phyloP scores from a whole-genome alignment of 768 basidiomycete species.

The Leccinum uliginosum region DNA sequence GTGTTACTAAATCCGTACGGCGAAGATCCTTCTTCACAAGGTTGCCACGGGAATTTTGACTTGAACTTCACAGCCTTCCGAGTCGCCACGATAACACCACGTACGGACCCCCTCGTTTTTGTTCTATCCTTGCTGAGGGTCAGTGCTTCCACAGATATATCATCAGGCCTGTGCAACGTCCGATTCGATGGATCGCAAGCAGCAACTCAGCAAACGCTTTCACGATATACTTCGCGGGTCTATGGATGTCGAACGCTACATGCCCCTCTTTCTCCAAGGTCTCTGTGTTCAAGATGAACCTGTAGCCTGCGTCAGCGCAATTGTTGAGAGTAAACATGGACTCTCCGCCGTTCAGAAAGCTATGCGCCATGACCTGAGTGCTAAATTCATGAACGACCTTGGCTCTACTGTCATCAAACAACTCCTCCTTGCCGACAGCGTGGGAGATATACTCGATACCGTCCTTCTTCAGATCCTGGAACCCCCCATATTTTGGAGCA shows the following conservation, averaged over 20 bases:
- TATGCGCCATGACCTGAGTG: slow-evolving; percentile 37
- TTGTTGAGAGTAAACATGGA: slow-evolving; percentile 36
- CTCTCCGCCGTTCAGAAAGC: slow-evolving; percentile 36
- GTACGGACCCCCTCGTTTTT: no score
- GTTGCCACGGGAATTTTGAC: no score
- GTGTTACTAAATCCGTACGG: no score
- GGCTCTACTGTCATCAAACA: slow-evolving; percentile 36
- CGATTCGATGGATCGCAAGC: slow-evolving; percentile 18
- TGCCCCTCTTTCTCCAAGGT: slow-evolving; percentile 42
- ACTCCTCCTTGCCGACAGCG: slow-evolving; percentile 35
- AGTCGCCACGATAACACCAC: no score
- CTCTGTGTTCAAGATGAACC: slow-evolving; percentile 39
- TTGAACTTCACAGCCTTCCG: no score
- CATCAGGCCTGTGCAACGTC: no score
- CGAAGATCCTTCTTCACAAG: no score
- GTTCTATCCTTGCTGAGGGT: no score
- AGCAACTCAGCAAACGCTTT: slow-evolving; percentile 34
- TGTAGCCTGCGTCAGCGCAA: slow-evolving; percentile 32
- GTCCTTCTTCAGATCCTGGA: slow-evolving; percentile 41
- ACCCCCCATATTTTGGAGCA: slow-evolving; percentile 49
- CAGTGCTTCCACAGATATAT: no score
- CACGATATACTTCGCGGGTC: slow-evolving; percentile 30
- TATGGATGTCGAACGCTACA: slow-evolving; percentile 21
- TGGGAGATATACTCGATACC: slow-evolving; percentile 35
- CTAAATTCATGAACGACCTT: slow-evolving; percentile 40